Evolutionary conservation across 495 filamentous ascomycete species (phyloP).

Genomic region (Hapsidospora chrysogenum): DNA sequence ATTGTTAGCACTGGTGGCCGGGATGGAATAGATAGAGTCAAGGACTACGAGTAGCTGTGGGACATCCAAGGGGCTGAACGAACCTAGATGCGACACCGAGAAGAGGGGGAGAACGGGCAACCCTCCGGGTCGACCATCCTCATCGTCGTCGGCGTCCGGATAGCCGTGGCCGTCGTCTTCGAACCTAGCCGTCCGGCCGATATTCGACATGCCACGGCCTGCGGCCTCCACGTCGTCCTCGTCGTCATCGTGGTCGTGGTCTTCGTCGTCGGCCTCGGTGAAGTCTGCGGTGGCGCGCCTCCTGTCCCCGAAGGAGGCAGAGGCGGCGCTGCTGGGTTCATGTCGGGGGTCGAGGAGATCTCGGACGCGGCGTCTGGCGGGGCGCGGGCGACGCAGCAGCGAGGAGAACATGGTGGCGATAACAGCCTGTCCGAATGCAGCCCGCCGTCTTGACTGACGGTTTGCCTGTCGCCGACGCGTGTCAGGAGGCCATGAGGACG

Average conservation of each 20-base stretch:
- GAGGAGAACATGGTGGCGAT: slow-evolving; percentile 21
- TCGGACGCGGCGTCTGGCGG: slow-evolving; percentile 10
- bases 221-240: slow-evolving; percentile 12
- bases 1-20: no score
- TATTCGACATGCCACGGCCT: not conserved
- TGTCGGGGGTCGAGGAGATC: slow-evolving; percentile 13
- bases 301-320: slow-evolving; percentile 12
- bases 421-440: no score
- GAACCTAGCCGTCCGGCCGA: not conserved
- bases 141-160: slow-evolving; percentile 32
- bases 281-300: slow-evolving; percentile 37
- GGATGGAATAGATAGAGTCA: not conserved
- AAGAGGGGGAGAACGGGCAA: slow-evolving; percentile 66
- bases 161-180: slow-evolving; percentile 21
- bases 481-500: slow-evolving; percentile 1
- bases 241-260: slow-evolving; percentile 28
- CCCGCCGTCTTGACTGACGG: no score
- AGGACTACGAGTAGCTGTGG: not conserved
- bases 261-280: slow-evolving; percentile 35
- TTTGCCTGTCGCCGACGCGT: slow-evolving; percentile 1
- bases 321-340: no score
- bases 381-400: slow-evolving; percentile 22
- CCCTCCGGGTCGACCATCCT: slow-evolving; percentile 19
- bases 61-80: slow-evolving; percentile 1
- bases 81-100: slow-evolving; percentile 66